Evolutionary conservation across 2,329 filamentous ascomycete genomes (phyloP), one percentile per base, ranked within the genome.

Genomic region (Colletotrichum zoysiae): DNA sequence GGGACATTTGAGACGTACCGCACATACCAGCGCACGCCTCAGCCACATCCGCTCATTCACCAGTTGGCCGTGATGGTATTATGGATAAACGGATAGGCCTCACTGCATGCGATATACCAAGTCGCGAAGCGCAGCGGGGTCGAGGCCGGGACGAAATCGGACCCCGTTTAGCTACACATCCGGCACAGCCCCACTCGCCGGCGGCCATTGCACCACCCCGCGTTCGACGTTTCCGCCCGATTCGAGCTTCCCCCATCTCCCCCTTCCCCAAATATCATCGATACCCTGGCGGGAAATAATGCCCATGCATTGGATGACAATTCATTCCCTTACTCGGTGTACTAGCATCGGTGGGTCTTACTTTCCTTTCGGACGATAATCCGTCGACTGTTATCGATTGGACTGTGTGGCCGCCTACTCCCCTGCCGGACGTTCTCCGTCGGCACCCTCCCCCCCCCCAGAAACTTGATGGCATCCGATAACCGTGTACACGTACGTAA

Each of bases 301-400:
- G 26, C 55, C 60, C 64, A 72, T 70, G 65, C 59, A 72, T 42
- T 42, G 11, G 23, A 70, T 72, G 70, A 56, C 40, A 56, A 59
- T 23, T 72, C 33, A 51, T 72, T 72, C 26, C 65, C 70, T 50
- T 42, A 58, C 59, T 70, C 46, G 23, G 55, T 42, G 18, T 44
- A 50, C 38, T 48, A n/a, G 35, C 40, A 23, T 35, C 26, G 61
- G 61, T 26, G 50, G 61, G 50, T 50, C 40, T 33, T 40, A 30
- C 11, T 38, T 38, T n/a, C 44, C 33, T 30, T 40, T 26, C 9
- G n/a, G 60, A 51, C 59, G 40, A 51, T 30, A 30, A 38, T n/a
- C 26, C 53, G 42, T 42, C 42, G 26, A 30, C 53, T 33, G 51
- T 55, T 55, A 40, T 46, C 48, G 35, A 51, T 57, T 44, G 44